Evolutionary conservation across 371 early-diverging fungal species (phyloP).

Genomic region (Neoconidiobolus thromboides): DNA sequence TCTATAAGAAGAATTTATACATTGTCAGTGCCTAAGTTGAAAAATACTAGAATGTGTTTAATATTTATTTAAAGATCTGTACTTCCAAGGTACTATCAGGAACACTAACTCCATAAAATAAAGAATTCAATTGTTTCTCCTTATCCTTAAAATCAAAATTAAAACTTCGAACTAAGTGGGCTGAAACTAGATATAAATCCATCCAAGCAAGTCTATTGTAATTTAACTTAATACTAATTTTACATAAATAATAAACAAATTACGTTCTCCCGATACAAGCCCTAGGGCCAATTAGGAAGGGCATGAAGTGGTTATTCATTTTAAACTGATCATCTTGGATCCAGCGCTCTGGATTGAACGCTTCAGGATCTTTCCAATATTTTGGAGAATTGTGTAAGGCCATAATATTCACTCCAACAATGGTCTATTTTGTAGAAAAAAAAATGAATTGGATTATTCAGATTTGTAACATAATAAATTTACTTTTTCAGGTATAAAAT

Average conservation of each 20-base stretch:
- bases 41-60: too few species aligned
- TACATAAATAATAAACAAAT: not conserved
- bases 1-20: too few species aligned
- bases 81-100: too few species aligned
- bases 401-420: not conserved
- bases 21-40: too few species aligned
- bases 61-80: too few species aligned
- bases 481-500: constrained; percentile 25
- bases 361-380: not conserved
- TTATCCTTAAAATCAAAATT: too few species aligned
- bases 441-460: not conserved
- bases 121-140: too few species aligned
- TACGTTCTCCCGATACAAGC: not conserved
- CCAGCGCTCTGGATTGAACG: constrained; percentile 2
- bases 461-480: not conserved
- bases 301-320: not conserved
- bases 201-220: not conserved
- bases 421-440: not conserved
- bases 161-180: not conserved
- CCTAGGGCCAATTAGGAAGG: not conserved
- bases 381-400: not conserved
- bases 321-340: not conserved
- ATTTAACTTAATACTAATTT: not conserved
- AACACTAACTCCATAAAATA: too few species aligned
- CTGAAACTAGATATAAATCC: not conserved